Base-by-base conservation (phyloP, 106 monocot species). In the Phalaenopsis equestris region DNA sequence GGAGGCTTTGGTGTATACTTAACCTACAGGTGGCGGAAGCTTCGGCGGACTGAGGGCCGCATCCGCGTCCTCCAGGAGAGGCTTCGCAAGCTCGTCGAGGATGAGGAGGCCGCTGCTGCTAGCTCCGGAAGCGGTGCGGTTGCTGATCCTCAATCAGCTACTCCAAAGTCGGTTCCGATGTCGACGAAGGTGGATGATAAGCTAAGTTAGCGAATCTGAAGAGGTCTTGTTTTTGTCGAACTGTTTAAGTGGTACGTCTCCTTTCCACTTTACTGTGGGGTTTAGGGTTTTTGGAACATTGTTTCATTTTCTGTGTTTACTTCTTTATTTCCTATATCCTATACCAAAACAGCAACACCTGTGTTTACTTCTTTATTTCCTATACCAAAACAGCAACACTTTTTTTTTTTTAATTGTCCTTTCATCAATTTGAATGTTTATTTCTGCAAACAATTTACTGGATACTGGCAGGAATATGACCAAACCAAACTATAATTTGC, bases 21-120 rank as follows among this genome's bases (percentile, higher is more conserved):
- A 19, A 75, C 89, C 3, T 93, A 61, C 64, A 52, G 90, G 55
- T 98, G 94, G 94, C 24, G 86, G 82, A 98, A 91, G 92, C 88
- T 94, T 70, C 92, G 94, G 61, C 87, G 84, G 55, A 98, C 94
- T 19, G 97, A 98, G 84, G 83, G 84, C 43, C 79, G 94, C 19
- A 89, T 98, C 41, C 84, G 92, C 18, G 75, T 72, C 6, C 90
- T 98, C 7, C 98, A 93, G 78, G 86, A 80, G 72, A 86, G 89
- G 77, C 86, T 90, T 16, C 84, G 86, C 6, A 83, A 85, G 82
- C 84, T 94, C 42, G 89, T 84, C 55, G 90, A 90, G 42, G 86
- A 83, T 15, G 89, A 94, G 64, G 86, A 85, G 41, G 78, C 86
- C 7, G 75, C 84, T 7, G 58, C 83, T 3, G 55, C 67, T 36